A percentile compares a stretch with the other conserved stretches of the same genome.
Conservation (phyloP, 495 filamentous ascomycete genomes). For the Sordaria brevicollis region DNA sequence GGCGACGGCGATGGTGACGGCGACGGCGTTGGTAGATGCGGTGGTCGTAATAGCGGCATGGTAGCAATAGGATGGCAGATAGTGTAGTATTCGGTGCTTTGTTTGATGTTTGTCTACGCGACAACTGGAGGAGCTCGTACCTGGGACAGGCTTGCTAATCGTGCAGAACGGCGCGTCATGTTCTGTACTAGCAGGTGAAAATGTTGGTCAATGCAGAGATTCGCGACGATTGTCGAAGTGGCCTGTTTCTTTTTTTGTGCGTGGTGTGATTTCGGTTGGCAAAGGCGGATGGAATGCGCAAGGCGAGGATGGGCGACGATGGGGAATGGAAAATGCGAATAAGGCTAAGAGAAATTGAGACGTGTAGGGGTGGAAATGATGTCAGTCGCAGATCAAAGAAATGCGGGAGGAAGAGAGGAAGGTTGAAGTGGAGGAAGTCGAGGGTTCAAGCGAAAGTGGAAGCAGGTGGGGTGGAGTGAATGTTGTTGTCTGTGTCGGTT, state of each 20-base stretch:
- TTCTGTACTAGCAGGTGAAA: neutral
- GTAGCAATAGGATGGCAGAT: neutral
- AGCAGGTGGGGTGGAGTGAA: neutral
- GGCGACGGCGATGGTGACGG: conserved; percentile 1
- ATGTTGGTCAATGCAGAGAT: neutral
- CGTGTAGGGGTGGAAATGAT: conserved; percentile 15
- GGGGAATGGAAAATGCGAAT: neutral
- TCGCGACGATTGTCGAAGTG: neutral
- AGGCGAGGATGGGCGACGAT: neutral
- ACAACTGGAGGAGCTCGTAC: conserved; percentile 17
- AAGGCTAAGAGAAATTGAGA: conserved; percentile 5
- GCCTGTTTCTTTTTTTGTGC: neutral
- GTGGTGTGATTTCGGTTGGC: neutral
- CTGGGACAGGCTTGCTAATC: conserved; percentile 33
- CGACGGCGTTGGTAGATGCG: neutral
- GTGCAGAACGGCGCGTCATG: conserved; percentile 40
- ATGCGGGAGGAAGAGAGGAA: neutral
- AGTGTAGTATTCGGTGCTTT: neutral
- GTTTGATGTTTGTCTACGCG: conserved; percentile 5
- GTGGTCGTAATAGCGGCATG: neutral
- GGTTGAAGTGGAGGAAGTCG: conserved; percentile 8
- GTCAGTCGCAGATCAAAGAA: conserved; percentile 11
- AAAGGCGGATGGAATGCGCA: neutral
- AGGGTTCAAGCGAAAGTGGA: neutral
- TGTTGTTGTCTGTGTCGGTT: neutral